Base-by-base conservation (phyloP, 2,329 filamentous ascomycete genomes). In the Apiospora sp. region DNA sequence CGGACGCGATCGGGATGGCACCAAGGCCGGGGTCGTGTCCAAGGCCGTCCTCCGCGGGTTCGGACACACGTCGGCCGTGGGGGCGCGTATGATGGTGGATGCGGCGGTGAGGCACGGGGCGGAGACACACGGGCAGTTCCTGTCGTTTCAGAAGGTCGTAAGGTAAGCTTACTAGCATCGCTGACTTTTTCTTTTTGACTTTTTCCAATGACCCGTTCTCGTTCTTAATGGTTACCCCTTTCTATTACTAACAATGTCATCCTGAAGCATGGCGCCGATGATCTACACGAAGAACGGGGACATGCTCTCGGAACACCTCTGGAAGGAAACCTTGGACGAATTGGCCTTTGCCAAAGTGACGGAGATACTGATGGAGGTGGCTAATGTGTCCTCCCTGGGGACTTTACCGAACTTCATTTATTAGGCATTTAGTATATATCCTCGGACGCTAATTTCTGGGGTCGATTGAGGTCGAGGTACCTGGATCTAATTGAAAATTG, bases 281-380 rank as follows among this genome's bases (percentile, higher is more conserved):
- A 34, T 77, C 2, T 77, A 78, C 68, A 71, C 70, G 1, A 16
- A 67, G 0, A 74, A 78, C 19, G 76, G 75, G 4, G 58, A 72
- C 43, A 61, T 37, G 8, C 73, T 77, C 4, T 75, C 73, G 13
- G 44, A 75, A 8, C 69, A 61, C 24, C 68, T 78, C 12, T 79
- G 78, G 77, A 70, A 75, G 16, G 77, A 79, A 70, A 79, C 76
- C 24, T 72, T 78, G 73, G 30, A 70, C 4, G 76, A 79, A 51
- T 67, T 79, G 58, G 68, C 75, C 0, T 79, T 79, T 72, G 77
- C 75, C 14, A 73, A 72, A 0, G 67, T 58, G 34, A 24, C 19
- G 0, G 34, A 43, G 6, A 43, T 67, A 41, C 34, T 67, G 34
- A 22, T n/a, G 61, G 61, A 54, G 4, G 49, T 54, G 24, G 24